Evolutionary conservation across 2,329 filamentous ascomycete genomes (phyloP), one percentile per base, ranked within the genome.

Genomic region (Talaromyces islandicus): DNA sequence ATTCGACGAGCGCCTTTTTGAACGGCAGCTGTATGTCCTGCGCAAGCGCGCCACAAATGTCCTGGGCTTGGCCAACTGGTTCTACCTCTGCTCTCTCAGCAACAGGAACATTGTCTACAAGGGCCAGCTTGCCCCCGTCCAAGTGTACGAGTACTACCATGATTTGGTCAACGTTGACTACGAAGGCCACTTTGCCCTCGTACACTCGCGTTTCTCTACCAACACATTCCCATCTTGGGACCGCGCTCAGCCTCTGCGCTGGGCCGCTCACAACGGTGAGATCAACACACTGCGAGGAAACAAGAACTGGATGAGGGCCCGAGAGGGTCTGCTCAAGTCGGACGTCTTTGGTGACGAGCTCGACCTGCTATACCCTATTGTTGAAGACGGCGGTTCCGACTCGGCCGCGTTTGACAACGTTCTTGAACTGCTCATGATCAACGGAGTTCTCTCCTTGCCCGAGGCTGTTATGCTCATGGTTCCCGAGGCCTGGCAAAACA

Each of bases 81-180:
- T 97, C 83, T 97, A 97, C 76, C 83, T 97, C 61, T 97, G 93
- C 83, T 96, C 92, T 55, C 80, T 97, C 67, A 94, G 88, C 76
- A 97, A 96, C 86, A 92, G 92, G 80, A 97, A 97, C 81, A 97
- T 97, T 78, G 91, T 97, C 62, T 97, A 97, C 85, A 97, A 97
- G 84, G 93, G 93, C 65, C 94, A 97, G 76, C 83, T 97, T 66
- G 89, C 93, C 51, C 93, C 93, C 25, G 86, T 93, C 30, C 93
- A 97, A 81, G 93, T 97, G 57, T 97, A 97, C 79, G 89, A 95
- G 74, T 97, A 97, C 81, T 97, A 96, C 79, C 91, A 97, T 77
- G 93, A 97, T 80, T 80, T 97, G 73, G 90, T 97, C 67, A 96
- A 94, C 68, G 93, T 96, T 66, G 93, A 97, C 75, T 97, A 96